These are phyloP conservation scores for Calonectria hawksworthii DNA, from an alignment of 2,329 filamentous ascomycete genomes.

Conservation along the genomic window DNA sequence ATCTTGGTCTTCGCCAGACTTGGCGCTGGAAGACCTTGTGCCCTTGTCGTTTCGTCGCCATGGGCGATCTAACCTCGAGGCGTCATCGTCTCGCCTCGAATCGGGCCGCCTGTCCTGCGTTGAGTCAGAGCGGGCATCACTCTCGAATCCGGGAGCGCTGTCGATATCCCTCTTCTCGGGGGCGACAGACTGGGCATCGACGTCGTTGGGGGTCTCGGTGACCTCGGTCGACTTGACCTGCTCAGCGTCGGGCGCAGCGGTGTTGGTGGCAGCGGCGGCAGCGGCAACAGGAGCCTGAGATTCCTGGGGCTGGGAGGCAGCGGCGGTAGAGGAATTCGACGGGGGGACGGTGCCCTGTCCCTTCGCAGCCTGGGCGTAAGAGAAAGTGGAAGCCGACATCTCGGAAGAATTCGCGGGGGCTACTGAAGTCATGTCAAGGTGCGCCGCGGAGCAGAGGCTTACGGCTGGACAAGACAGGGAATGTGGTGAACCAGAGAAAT, in stretches of 20 bases:
- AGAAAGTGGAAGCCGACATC: slow-evolving; percentile 79
- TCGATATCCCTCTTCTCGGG: slow-evolving; percentile 53
- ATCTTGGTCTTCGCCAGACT: slow-evolving; percentile 74
- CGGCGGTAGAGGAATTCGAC: slow-evolving; percentile 46
- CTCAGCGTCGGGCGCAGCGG: slow-evolving; percentile 35
- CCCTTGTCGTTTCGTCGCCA: slow-evolving; percentile 60
- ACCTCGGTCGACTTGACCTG: slow-evolving; percentile 46
- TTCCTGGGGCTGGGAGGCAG: slow-evolving; percentile 43
- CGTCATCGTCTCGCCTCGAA: slow-evolving; percentile 55
- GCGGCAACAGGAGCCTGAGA: slow-evolving; percentile 45
- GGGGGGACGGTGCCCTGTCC: slow-evolving; percentile 68
- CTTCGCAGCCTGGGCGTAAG: slow-evolving; percentile 96
- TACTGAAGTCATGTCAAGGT: slow-evolving; percentile 47
- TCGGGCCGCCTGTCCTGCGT: slow-evolving; percentile 51
- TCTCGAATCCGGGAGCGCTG: slow-evolving; percentile 54
- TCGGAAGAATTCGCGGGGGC: slow-evolving; percentile 47
- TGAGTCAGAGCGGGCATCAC: slow-evolving; percentile 53
- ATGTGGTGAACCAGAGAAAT: slow-evolving; percentile 35
- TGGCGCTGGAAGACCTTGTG: slow-evolving; percentile 73
- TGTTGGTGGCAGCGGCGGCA: slow-evolving; percentile 44
- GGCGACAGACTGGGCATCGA: slow-evolving; percentile 38
- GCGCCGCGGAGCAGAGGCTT: slow-evolving; percentile 36
- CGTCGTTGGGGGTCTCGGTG: slow-evolving; percentile 41
- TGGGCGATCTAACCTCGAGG: slow-evolving; percentile 55
- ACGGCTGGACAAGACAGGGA: slow-evolving; percentile 33